Conservation (phyloP, 2,329 filamentous ascomycete genomes). For the Aspergillus caelatus region DNA sequence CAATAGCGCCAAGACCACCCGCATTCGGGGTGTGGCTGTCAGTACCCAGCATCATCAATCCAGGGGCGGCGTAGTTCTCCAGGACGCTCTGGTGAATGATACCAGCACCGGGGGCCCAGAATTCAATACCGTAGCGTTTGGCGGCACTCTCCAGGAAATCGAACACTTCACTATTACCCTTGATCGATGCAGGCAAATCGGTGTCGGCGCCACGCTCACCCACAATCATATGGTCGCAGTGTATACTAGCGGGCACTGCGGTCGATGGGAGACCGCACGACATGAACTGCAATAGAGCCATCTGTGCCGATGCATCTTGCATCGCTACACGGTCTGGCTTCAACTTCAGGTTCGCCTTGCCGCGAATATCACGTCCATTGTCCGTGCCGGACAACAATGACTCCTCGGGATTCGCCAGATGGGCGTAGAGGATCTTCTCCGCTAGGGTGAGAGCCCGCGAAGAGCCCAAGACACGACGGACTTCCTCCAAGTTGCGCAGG, state of each 20-base stretch:
- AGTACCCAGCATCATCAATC: constrained; percentile 97
- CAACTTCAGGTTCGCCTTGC: constrained; percentile 90
- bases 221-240: constrained; percentile 99
- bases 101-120: constrained; percentile 90
- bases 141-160: constrained; percentile 93
- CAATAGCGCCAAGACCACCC: constrained; percentile 89
- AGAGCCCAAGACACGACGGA: constrained; percentile 71
- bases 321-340: constrained; percentile 97
- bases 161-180: constrained; percentile 94
- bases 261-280: constrained; percentile 86
- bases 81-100: constrained; percentile 98
- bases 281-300: constrained; percentile 99
- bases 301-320: constrained; percentile 98
- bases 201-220: constrained; percentile 86
- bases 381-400: constrained; percentile 80
- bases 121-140: constrained; percentile 90
- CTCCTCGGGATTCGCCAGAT: constrained; percentile 86
- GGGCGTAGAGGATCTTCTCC: constrained; percentile 98
- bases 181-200: constrained; percentile 82
- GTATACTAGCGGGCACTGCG: constrained; percentile 93
- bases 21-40: constrained; percentile 97
- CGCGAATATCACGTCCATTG: constrained; percentile 81
- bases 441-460: constrained; percentile 75
- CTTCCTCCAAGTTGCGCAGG: constrained; percentile 73
- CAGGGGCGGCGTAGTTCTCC: constrained; percentile 97